A percentile compares a stretch with the other conserved stretches of the same genome.
These are phyloP conservation scores for Leccinum subtestaceum DNA, from an alignment of 768 basidiomycete genomes.

Conservation along the genomic window DNA sequence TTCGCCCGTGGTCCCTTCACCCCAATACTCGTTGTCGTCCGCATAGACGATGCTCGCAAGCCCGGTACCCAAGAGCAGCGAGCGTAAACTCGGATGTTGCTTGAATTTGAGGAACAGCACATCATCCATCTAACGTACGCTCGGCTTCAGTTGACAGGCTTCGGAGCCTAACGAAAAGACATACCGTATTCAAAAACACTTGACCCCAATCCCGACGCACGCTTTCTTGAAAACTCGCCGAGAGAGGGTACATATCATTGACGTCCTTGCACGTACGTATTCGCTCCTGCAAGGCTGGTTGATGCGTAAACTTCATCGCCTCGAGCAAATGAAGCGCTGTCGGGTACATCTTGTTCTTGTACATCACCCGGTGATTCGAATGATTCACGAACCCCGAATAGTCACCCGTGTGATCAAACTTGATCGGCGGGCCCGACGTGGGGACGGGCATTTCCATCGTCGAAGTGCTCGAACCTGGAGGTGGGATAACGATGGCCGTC, in stretches of 20 bases:
- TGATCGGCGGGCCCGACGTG: slow-evolving; percentile 26
- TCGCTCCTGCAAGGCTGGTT: slow-evolving; percentile 51
- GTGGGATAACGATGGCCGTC: slow-evolving; percentile 25
- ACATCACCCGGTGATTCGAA: slow-evolving; percentile 61
- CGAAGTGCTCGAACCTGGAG: background rate
- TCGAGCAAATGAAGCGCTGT: slow-evolving; percentile 76
- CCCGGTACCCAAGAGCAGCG: slow-evolving; percentile 53
- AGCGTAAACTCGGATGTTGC: slow-evolving; percentile 62
- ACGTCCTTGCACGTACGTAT: slow-evolving; percentile 47
- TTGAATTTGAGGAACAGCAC: slow-evolving; percentile 66
- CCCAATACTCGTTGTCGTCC: slow-evolving; percentile 68
- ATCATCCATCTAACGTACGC: slow-evolving; percentile 55
- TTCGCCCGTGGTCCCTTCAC: slow-evolving; percentile 47
- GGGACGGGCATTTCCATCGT: slow-evolving; percentile 14
- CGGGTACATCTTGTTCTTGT: slow-evolving; percentile 54
- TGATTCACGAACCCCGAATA: slow-evolving; percentile 59
- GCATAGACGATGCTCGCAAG: slow-evolving; percentile 49
- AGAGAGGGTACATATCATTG: slow-evolving; percentile 38
- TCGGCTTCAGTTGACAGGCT: background rate
- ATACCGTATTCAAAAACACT: slow-evolving; percentile 48
- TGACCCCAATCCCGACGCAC: slow-evolving; percentile 57
- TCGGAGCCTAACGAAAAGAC: slow-evolving; percentile 18
- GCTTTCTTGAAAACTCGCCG: slow-evolving; percentile 32
- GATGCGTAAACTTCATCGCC: slow-evolving; percentile 62
- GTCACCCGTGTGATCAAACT: slow-evolving; percentile 42